phyloP scores from a whole-genome alignment of 2,329 filamentous ascomycete genomes.

The Penicillium verrucosum region DNA sequence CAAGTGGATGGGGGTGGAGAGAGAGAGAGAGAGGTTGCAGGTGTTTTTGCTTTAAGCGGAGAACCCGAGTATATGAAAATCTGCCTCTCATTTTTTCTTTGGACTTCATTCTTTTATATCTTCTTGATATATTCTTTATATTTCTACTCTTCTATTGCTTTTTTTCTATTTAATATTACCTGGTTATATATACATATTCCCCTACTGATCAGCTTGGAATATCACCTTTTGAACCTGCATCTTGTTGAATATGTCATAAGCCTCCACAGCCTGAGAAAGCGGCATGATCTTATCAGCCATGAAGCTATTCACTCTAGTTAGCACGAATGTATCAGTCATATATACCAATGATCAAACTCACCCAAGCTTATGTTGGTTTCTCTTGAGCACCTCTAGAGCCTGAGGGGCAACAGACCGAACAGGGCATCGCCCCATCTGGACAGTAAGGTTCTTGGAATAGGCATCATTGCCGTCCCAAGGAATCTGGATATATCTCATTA shows the following conservation, averaged over 20 bases:
- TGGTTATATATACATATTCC: background rate
- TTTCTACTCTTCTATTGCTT: background rate
- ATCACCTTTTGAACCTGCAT: constrained; percentile 73
- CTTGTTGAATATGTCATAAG: constrained; percentile 68
- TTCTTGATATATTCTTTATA: background rate
- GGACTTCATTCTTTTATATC: background rate
- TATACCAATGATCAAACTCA: constrained; percentile 34
- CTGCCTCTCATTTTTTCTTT: constrained; percentile 4
- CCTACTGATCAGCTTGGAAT: constrained; percentile 52
- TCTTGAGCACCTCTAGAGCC: constrained; percentile 62
- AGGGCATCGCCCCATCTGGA: constrained; percentile 75
- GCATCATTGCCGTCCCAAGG: constrained; percentile 65
- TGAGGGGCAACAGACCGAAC: constrained; percentile 67
- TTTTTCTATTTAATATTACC: background rate
- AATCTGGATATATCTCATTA: constrained; percentile 46
- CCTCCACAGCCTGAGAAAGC: constrained; percentile 62
- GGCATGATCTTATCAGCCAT: constrained; percentile 76
- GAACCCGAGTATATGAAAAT: constrained; percentile 6
- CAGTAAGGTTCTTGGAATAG: constrained; percentile 64
- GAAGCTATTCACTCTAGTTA: constrained; percentile 53
- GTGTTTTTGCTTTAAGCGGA: constrained; percentile 24
- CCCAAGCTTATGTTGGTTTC: constrained; percentile 65
- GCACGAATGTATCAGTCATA: background rate
- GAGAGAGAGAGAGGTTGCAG: background rate
- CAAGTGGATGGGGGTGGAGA: constrained; percentile 3